Base-by-base conservation (phyloP, 805 yeast genomes). In the Sugiyamaella floridensis region DNA sequence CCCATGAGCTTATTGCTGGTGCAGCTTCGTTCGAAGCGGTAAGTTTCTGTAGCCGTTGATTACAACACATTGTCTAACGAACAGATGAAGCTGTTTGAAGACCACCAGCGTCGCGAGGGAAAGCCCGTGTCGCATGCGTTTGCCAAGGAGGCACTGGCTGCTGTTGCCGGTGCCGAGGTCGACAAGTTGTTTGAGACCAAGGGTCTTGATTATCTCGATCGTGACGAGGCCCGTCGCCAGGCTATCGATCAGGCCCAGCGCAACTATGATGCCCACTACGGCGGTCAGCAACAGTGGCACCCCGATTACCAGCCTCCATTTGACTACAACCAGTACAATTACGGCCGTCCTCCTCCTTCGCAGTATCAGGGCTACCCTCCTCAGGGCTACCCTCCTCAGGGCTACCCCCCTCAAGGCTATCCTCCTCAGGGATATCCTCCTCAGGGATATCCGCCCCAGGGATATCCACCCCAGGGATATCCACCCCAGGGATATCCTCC, bases 171-270 rank as follows among this genome's bases (percentile, higher is more conserved):
- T 26, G 62, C 62, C 44, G 67, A 63, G 50, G 67, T 60, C 53
- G 67, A 63, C 58, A 63, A 63, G 60, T 57, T 61, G 41, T 55
- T 63, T 50, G 67, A 63, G 52, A 60, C 65, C 51, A 63, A 63
- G 58, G 66, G 65, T 18, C 58, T 62, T 20, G 58, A 62, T 54
- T 61, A 58, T 51, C 57, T 59, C 41, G 64, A 63, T 54, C 51
- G 50, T 14, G 46, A 43, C 19, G 47, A 51, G 40, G 60, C 60
- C 29, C 54, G 57, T 43, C 48, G 41, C 40, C 58, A 58, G 49
- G 66, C 67, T n/a, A 43, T 48, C 16, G 47, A 59, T 40, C 60
- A 55, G 43, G 62, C 60, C 50, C 54, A 53, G 54, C 55, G 59
- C 48, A 54, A 56, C 58, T 62, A 62, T 55, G 66, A 63, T 51